Evolutionary conservation across 1,284 basidiomycete genomes (phyloP).

Genomic region (Pseudozyma sp.): DNA sequence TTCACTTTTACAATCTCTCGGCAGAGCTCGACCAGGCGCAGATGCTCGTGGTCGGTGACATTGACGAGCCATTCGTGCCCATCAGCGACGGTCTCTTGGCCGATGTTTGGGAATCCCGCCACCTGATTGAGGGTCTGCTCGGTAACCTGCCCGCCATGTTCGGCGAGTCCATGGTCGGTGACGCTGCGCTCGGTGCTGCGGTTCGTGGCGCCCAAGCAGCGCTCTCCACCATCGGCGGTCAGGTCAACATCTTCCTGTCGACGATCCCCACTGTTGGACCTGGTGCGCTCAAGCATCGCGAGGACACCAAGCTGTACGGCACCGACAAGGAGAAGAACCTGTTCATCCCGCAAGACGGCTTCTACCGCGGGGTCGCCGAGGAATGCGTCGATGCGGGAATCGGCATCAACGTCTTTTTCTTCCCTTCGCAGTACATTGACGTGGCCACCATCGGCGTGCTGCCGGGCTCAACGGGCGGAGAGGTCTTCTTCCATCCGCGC

Average conservation of each 20-base stretch:
- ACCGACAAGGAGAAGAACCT: constrained; percentile 88
- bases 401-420: constrained; percentile 89
- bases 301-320: constrained; percentile 82
- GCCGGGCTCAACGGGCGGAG: constrained; percentile 86
- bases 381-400: constrained; percentile 90
- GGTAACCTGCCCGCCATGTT: constrained; percentile 78
- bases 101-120: constrained; percentile 78
- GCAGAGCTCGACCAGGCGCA: constrained; percentile 75
- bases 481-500: constrained; percentile 90
- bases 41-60: constrained; percentile 87
- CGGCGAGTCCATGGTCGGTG: constrained; percentile 72
- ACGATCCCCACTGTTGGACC: constrained; percentile 82
- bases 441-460: constrained; percentile 81
- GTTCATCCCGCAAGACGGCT: constrained; percentile 79
- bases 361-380: constrained; percentile 85
- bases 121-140: constrained; percentile 76
- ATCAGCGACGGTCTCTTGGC: constrained; percentile 82
- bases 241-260: constrained; percentile 84
- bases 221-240: constrained; percentile 84
- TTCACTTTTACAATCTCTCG: constrained; percentile 92
- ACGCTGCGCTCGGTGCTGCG: constrained; percentile 83
- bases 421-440: constrained; percentile 85
- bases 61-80: constrained; percentile 91
- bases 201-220: constrained; percentile 74
- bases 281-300: constrained; percentile 75